phyloP scores from a whole-genome alignment of 148 eudicot species.

The Vaccinium vitisidaea region DNA sequence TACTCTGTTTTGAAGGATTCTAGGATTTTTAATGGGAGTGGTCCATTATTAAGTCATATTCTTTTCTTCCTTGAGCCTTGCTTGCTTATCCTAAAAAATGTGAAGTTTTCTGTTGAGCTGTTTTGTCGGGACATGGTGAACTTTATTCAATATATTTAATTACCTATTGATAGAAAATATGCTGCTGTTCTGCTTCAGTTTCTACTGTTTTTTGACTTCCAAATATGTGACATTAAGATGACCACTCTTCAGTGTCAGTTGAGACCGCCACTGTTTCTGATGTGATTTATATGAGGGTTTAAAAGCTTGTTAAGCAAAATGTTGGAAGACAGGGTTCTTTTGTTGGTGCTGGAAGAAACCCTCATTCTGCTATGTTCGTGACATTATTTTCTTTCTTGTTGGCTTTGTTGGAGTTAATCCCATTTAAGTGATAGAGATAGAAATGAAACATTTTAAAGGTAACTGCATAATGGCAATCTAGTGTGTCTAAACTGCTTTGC shows the following conservation, averaged over 20 bases:
- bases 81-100: neutral
- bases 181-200: neutral
- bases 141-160: neutral
- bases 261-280: neutral
- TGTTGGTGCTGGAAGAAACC: neutral
- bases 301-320: neutral
- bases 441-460: neutral
- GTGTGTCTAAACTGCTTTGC: neutral
- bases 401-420: neutral
- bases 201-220: neutral
- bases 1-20: neutral
- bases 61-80: neutral
- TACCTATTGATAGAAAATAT: neutral
- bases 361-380: neutral
- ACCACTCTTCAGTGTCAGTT: neutral
- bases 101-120: constrained; percentile 5
- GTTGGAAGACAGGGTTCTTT: neutral
- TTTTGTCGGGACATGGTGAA: neutral
- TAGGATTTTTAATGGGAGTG: neutral
- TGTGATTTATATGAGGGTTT: neutral
- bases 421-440: neutral
- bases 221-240: neutral
- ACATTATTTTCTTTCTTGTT: neutral
- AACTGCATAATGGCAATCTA: neutral
- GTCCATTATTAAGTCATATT: neutral